Percentiles rank a stretch among this genome's conserved stretches.
Evolutionary conservation across 192 early-diverging fungal species (phyloP).

Genomic region (Lobulomyces angularis): DNA sequence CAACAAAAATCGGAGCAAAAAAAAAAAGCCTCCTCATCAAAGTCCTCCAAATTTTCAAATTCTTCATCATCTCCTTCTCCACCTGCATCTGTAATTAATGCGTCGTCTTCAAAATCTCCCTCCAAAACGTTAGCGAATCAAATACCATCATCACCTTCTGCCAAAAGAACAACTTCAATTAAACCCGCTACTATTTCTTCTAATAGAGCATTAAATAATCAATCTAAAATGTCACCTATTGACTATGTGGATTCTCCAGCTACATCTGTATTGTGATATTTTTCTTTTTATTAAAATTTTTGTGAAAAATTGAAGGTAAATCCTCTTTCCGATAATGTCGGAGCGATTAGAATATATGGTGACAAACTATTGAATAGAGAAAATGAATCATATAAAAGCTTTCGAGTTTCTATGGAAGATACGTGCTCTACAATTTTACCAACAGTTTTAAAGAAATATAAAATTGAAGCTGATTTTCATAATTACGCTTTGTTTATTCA

Average conservation of each 20-base stretch:
- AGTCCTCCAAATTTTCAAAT: not conserved
- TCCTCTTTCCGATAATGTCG: constrained; percentile 23
- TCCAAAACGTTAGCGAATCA: not conserved
- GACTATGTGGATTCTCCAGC: too few relatives aligned
- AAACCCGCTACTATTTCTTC: too few relatives aligned
- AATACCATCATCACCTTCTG: constrained; percentile 3
- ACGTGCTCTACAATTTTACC: constrained; percentile 75
- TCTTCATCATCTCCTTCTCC: not conserved
- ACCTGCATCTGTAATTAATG: not conserved
- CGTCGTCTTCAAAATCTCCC: constrained; percentile 7
- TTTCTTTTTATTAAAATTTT: too few relatives aligned
- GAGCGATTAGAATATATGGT: constrained; percentile 75
- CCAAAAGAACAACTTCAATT: too few relatives aligned
- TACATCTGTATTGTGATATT: too few relatives aligned
- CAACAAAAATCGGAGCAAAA: constrained; percentile 3
- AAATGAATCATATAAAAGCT: constrained; percentile 71
- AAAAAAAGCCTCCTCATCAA: constrained; percentile 3
- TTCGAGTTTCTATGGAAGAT: constrained; percentile 69
- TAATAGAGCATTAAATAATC: too few relatives aligned
- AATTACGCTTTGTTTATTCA: constrained; percentile 71
- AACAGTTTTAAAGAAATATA: constrained; percentile 81
- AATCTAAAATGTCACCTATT: too few relatives aligned
- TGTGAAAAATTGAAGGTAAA: too few relatives aligned
- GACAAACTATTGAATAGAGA: constrained; percentile 53
- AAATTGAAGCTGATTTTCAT: constrained; percentile 74